Conservation (phyloP, 1,284 basidiomycete genomes). For the Vanrija sp. region DNA sequence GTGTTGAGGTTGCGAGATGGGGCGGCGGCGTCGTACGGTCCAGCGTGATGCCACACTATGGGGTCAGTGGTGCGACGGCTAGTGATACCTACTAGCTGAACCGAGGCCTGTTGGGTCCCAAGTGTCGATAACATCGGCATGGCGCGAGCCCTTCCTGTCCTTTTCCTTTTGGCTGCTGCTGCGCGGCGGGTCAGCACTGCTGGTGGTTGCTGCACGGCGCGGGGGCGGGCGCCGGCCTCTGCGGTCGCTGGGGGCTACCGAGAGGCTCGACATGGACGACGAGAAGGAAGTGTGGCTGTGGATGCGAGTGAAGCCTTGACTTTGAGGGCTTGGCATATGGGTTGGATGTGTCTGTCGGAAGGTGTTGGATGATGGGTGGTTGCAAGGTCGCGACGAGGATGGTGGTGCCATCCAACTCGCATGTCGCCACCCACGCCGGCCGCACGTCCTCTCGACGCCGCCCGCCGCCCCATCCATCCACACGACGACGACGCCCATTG, state of each 20-base stretch:
- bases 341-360: no score
- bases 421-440: no score
- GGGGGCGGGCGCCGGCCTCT: not conserved
- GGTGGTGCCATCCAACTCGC: no score
- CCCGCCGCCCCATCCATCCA: no score
- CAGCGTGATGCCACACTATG: conserved; percentile 48
- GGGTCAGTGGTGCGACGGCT: conserved; percentile 3
- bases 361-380: not conserved
- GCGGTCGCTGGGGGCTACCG: not conserved
- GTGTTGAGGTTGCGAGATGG: conserved; percentile 45
- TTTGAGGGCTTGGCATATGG: not conserved
- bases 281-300: not conserved
- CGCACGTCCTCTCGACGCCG: no score
- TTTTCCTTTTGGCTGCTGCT: conserved; percentile 24
- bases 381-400: no score
- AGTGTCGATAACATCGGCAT: conserved; percentile 48
- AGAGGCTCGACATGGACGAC: not conserved
- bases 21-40: conserved; percentile 49
- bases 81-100: conserved; percentile 37
- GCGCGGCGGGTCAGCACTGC: not conserved
- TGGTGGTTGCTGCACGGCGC: no score
- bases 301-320: not conserved
- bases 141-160: conserved; percentile 42
- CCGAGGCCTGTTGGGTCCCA: conserved; percentile 50
- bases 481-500: no score